These are phyloP conservation scores for Heterococcus sp. DNA, from an alignment of 108 stramenopile genomes.

Conservation along the genomic window DNA sequence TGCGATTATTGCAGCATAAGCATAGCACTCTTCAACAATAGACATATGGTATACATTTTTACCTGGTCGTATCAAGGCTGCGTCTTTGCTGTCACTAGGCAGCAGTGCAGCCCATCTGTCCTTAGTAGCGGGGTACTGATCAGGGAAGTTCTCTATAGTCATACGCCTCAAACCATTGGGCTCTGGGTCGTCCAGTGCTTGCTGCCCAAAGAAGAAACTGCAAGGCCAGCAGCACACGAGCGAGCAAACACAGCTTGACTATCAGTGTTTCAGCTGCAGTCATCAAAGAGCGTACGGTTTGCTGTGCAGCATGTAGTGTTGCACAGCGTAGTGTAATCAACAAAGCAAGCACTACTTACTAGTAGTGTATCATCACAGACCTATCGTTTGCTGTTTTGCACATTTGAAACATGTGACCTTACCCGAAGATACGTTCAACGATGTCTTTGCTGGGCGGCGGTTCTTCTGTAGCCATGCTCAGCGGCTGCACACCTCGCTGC, in stretches of 20 bases:
- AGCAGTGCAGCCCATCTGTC: slow-evolving; percentile 10
- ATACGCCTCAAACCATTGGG: slow-evolving; percentile 35
- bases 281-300: neutral
- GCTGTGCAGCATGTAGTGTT: neutral
- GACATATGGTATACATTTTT: neutral
- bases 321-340: neutral
- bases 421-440: slow-evolving; percentile 33
- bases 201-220: slow-evolving; percentile 34
- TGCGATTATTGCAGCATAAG: too few species aligned
- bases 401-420: neutral
- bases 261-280: neutral
- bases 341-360: neutral
- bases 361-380: neutral
- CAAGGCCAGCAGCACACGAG: neutral
- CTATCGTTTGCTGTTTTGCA: neutral
- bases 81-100: slow-evolving; percentile 18
- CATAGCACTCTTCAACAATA: neutral
- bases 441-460: too few species aligned
- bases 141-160: slow-evolving; percentile 42
- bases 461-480: too few species aligned
- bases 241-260: neutral
- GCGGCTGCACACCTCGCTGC: too few species aligned
- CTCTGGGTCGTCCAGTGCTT: slow-evolving; percentile 17
- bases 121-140: slow-evolving; percentile 43
- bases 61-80: neutral